Conservation (phyloP, 1,284 basidiomycete genomes). For the Malassezia psittaci region DNA sequence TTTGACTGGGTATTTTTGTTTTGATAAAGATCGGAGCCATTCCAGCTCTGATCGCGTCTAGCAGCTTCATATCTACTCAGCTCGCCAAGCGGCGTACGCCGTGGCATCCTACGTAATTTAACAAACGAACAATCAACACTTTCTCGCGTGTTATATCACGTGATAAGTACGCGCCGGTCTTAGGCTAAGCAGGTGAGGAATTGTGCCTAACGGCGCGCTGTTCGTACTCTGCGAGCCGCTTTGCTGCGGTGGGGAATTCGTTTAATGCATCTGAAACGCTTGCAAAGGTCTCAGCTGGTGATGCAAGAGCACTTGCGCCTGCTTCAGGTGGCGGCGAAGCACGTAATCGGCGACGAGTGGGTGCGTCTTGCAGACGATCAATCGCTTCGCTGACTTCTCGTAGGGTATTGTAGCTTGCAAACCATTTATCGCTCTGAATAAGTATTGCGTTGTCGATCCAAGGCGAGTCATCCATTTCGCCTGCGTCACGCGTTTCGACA, state of each 20-base stretch:
- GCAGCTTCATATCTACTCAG: neutral
- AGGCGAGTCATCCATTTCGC: neutral
- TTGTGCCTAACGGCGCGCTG: neutral
- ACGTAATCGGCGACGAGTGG: neutral
- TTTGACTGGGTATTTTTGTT: no score
- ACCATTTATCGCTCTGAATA: neutral
- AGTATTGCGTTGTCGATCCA: conserved; percentile 1
- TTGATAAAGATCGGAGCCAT: no score
- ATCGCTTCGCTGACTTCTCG: neutral
- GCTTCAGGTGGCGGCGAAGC: neutral
- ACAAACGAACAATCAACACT: neutral
- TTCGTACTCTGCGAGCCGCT: conserved; percentile 7
- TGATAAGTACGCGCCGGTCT: neutral
- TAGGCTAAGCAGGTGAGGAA: neutral
- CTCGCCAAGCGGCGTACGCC: conserved; percentile 11
- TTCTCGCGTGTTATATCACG: neutral
- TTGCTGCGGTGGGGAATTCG: conserved; percentile 4
- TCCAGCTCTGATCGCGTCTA: no score
- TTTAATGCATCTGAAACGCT: conserved; percentile 1
- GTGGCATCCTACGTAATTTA: neutral
- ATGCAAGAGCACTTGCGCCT: neutral
- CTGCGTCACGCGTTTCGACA: neutral
- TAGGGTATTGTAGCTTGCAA: conserved; percentile 7
- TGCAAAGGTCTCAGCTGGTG: neutral
- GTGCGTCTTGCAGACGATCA: neutral